phyloP scores from a whole-genome alignment of 768 basidiomycete genomes.

The Tricholoma matsutake region DNA sequence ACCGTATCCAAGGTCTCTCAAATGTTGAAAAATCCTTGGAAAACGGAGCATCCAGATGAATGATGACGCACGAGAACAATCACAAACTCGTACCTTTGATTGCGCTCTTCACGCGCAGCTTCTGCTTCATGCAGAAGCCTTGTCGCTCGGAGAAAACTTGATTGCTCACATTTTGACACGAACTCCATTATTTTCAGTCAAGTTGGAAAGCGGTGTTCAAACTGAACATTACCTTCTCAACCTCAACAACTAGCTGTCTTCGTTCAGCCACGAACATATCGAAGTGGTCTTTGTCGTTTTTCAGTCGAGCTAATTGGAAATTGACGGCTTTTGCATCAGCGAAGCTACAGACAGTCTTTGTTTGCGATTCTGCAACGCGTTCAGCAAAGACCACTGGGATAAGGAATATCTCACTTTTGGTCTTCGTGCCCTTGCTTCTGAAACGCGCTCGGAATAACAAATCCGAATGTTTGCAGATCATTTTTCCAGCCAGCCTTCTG shows the following conservation, averaged over 20 bases:
- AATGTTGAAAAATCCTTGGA: constrained; percentile 15
- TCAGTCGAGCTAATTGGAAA: neutral
- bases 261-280: neutral
- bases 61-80: neutral
- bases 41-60: neutral
- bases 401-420: neutral
- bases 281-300: constrained; percentile 3
- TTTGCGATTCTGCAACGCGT: neutral
- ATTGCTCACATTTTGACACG: neutral
- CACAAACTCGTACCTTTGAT: constrained; percentile 9
- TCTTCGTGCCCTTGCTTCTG: neutral
- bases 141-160: neutral
- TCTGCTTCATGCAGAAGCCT: constrained; percentile 5
- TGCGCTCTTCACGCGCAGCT: constrained; percentile 11
- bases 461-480: neutral
- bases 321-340: constrained; percentile 3
- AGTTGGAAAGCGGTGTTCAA: neutral
- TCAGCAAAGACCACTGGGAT: neutral
- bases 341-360: neutral
- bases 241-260: neutral
- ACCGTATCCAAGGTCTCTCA: constrained; percentile 16
- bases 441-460: neutral
- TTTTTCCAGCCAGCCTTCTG: neutral
- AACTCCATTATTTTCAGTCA: neutral
- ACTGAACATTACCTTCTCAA: neutral